Percentiles rank a stretch among this genome's conserved stretches.
These are phyloP conservation scores for Gracilariopsis chorda DNA, from an alignment of 23 red algal genomes.

Conservation along the genomic window DNA sequence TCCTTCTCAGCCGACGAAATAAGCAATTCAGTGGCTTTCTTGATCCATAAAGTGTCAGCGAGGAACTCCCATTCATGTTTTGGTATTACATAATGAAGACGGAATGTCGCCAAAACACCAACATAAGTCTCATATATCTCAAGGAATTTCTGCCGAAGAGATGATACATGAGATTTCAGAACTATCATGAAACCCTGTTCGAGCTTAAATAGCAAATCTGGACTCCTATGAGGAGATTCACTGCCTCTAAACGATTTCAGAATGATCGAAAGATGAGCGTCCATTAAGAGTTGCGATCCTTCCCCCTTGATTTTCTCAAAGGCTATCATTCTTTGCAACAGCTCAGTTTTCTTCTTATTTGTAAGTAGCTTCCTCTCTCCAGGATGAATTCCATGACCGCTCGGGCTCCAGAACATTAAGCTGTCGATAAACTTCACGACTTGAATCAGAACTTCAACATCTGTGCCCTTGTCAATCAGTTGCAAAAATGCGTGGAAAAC, in stretches of 20 bases:
- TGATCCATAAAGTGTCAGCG: conserved; percentile 94
- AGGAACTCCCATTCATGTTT: conserved; percentile 92
- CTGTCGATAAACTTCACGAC: conserved; percentile 49
- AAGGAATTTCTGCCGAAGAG: conserved; percentile 62
- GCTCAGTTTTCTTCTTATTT: conserved; percentile 65
- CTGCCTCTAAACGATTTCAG: conserved; percentile 50
- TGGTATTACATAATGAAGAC: conserved; percentile 71
- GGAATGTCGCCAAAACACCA: not conserved
- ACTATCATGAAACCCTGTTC: conserved; percentile 83
- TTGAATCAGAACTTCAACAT: conserved; percentile 58
- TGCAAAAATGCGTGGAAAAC: conserved; percentile 38
- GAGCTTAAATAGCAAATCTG: conserved; percentile 73
- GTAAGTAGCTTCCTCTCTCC: conserved; percentile 41
- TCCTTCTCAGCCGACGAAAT: conserved; percentile 46
- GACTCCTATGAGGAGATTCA: not conserved
- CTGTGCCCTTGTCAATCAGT: conserved; percentile 53
- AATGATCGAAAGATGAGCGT: conserved; percentile 53
- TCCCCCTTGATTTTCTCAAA: conserved; percentile 60
- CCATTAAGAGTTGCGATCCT: conserved; percentile 22
- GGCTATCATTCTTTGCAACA: conserved; percentile 63
- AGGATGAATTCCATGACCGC: not conserved
- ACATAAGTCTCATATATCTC: conserved; percentile 56
- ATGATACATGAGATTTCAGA: conserved; percentile 24
- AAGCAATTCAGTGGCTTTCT: conserved; percentile 75
- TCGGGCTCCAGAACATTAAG: conserved; percentile 52